A percentile compares a stretch with the other conserved stretches of the same genome.
These are phyloP conservation scores for Sugiyamaella smithiae DNA, from an alignment of 805 yeast genomes.

Conservation along the genomic window DNA sequence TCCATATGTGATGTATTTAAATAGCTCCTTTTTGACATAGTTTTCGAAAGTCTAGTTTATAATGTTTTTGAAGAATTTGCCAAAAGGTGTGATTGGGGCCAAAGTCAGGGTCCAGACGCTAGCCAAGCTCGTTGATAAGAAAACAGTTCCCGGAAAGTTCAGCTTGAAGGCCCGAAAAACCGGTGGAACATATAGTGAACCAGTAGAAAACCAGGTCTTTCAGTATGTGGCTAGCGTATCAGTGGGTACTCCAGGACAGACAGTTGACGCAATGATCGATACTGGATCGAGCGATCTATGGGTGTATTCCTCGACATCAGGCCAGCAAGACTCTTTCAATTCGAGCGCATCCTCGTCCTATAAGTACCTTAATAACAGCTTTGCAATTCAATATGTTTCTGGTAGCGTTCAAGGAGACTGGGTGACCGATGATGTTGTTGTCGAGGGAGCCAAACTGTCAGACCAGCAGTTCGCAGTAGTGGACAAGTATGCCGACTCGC, in stretches of 20 bases:
- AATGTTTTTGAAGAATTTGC: background rate
- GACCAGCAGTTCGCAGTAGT: slow-evolving; percentile 18
- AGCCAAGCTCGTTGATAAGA: background rate
- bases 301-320: slow-evolving; percentile 38
- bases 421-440: slow-evolving; percentile 60
- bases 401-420: slow-evolving; percentile 51
- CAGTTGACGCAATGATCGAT: slow-evolving; percentile 54
- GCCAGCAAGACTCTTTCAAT: slow-evolving; percentile 27
- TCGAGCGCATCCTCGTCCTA: slow-evolving; percentile 31
- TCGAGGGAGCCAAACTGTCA: slow-evolving; percentile 44
- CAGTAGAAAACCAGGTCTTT: slow-evolving; percentile 30
- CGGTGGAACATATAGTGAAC: slow-evolving; percentile 15
- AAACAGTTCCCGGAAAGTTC: background rate
- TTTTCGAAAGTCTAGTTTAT: no score
- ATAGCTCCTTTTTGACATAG: no score
- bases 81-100: slow-evolving; percentile 1
- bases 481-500: background rate
- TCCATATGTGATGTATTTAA: no score
- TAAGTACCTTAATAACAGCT: slow-evolving; percentile 22
- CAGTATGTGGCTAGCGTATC: slow-evolving; percentile 31
- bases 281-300: slow-evolving; percentile 72
- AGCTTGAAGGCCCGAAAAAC: background rate
- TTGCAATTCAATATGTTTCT: slow-evolving; percentile 38
- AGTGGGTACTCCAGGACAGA: slow-evolving; percentile 58
- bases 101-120: background rate